Evolutionary conservation across 441 rosid genomes (phyloP), one percentile per base, ranked within the genome.

Genomic region (Mallotus japonicus): DNA sequence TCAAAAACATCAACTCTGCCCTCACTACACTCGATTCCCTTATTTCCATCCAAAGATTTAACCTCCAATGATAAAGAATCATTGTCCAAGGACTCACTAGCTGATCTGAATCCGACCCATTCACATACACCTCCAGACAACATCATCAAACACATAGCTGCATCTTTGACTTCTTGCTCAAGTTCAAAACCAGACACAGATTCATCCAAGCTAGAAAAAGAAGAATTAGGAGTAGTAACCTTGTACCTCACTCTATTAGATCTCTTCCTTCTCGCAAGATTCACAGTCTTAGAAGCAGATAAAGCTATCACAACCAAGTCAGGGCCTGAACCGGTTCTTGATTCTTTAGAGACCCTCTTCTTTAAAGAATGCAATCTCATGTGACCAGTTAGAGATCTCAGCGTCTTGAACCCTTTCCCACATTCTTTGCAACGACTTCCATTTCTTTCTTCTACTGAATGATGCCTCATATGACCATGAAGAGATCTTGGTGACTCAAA

Each of bases 401-500:
- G 65, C n/a, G 86, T 79, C 63, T 69, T 72, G 73, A 84, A 84
- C 73, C 80, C 80, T 83, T 79, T 82, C 2, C 89, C 89, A 74
- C 93, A 88, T 64, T 82, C 86, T 74, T 76, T 65, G 77, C 94
- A 85, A 7, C 77, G 72, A 76, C 78, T 44, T 71, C 71, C 42
- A 58, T 62, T 80, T 75, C 66, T 86, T 60, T 77, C 84, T 69
- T 66, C 73, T 17, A 58, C 62, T 1, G 88, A 78, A 64, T 83
- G 86, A 82, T 86, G 91, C 87, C 87, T 87, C 93, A 86, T 83
- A 73, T 79, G 92, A 47, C 83, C 90, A 75, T 66, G 69, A 71
- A 85, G 76, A 70, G 89, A 84, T 77, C 71, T 81, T 62, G 40
- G 49, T 1, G 92, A 77, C 67, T 69, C 83, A 54, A 86, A 90